Conservation (phyloP, 768 basidiomycete species). For the Amanita molliuscula region DNA sequence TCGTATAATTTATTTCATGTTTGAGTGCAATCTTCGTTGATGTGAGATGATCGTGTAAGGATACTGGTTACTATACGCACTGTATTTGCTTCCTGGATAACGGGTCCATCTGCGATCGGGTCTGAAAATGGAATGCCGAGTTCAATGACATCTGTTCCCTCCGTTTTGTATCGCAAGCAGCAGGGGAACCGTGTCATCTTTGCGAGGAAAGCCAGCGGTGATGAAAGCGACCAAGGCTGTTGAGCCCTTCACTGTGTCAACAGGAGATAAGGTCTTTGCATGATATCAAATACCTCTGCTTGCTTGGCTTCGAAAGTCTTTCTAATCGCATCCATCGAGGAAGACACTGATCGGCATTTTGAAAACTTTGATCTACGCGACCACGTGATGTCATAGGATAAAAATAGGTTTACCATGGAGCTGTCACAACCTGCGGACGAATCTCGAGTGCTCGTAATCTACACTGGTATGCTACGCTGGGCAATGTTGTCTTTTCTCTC, state of each 20-base stretch:
- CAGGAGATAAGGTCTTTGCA: neutral
- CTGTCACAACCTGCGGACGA: conserved; percentile 44
- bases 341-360: conserved; percentile 10
- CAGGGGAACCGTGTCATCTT: conserved; percentile 73
- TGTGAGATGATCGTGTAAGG: conserved; percentile 6
- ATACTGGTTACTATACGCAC: conserved; percentile 31
- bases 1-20: conserved; percentile 68
- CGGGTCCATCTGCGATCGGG: conserved; percentile 91
- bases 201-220: conserved; percentile 85
- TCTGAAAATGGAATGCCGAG: conserved; percentile 94
- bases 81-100: conserved; percentile 90
- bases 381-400: conserved; percentile 13
- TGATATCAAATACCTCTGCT: conserved; percentile 29
- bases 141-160: conserved; percentile 90
- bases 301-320: conserved; percentile 62
- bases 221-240: conserved; percentile 80
- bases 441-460: conserved; percentile 76
- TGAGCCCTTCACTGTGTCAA: conserved; percentile 26
- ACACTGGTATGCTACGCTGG: conserved; percentile 42
- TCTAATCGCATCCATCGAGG: conserved; percentile 58
- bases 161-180: conserved; percentile 90
- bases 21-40: conserved; percentile 65
- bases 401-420: conserved; percentile 22
- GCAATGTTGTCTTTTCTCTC: neutral
- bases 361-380: conserved; percentile 10